Base-by-base conservation (phyloP, 345 rosid species). In the Hibiscus trionum region DNA sequence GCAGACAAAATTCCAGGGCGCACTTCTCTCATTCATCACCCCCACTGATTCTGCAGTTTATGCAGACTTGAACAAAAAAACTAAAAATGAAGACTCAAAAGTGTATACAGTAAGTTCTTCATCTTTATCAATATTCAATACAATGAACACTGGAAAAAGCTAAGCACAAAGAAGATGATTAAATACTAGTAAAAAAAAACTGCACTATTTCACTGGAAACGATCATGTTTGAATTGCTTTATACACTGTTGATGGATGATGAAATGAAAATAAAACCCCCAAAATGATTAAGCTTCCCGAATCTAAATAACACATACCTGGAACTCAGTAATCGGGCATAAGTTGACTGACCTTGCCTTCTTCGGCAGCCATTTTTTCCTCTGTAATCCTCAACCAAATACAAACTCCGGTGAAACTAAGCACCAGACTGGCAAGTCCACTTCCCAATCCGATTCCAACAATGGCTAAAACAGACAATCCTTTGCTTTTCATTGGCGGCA, bases 391-490 rank as follows among this genome's bases (percentile, higher is more conserved):
- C 80, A 89, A 84, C 94, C 94, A 68, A 58, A 94, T 74, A 73
- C 97, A 94, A 8, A 94, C 98, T 2, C 95, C 98, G 0, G 93
- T 86, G 47, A 94, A 94, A 73, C 98, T 94, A 27, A 94, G 82
- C 33, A 90, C 85, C 84, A 94, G 85, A 77, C 97, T 91, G 1
- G 87, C 93, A 27, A 94, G 77, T 58, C 98, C 98, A 77, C 96
- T 94, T 27, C 97, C 98, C 29, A 94, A 81, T n/a, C 98, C 98
- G 73, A 94, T 94, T 78, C 97, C 97, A 24, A 94, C 96, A 52
- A 94, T 91, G 75, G 98, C 90, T 80, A 90, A 67, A 46, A 91
- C 80, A 1, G 98, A 84, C 58, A 94, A 72, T 15, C 97, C 96
- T 72, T 78, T 88, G 7, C 70, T 80, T 82, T 75, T 86, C 85